Base-by-base conservation (phyloP, 441 rosid species). In the Metrosideros polymorpha region DNA sequence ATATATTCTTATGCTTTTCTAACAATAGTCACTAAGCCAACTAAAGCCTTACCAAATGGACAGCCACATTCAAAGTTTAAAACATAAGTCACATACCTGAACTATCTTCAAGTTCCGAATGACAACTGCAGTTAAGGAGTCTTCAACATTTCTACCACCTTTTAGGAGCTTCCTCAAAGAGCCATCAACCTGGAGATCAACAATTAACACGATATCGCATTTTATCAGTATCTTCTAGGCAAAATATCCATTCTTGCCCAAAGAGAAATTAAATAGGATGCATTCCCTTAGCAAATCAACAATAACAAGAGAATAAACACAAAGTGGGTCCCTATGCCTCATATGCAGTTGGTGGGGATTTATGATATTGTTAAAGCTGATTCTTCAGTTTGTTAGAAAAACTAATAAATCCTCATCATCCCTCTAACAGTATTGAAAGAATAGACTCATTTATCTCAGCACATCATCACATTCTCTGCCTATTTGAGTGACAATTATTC, bases 71-170 rank as follows among this genome's bases (percentile, higher is more conserved):
- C 59, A 45, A 85, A 19, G 54, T 82, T 76, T 66, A 82, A 89
- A 50, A 75, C 35, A 88, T 32, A 87, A 89, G 87, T 53, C 87
- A 84, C 85, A 90, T 89, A 97, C 99, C 94, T 91, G 90, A 92
- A 97, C 92, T 87, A 84, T 82, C 91, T 96, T 97, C 90, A 97
- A 93, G 92, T 97, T 96, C 82, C 91, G 92, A 90, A 97, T 97
- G 85, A 97, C 92, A 56, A 85, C 89, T 83, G 99, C 99, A 84
- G 91, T 86, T 89, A 97, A 87, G 86, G 89, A 53, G 88, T 96
- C 97, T 52, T 97, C 96, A 82, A 94, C 90, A 85, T 95, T 97
- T 88, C 88, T 92, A 88, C 96, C 95, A 84, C 96, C 92, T 88
- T 90, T 96, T 85, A 96, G 87, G 85, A 98, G 89, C 89, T 93